phyloP scores from a whole-genome alignment of 805 yeast species.

The Suhomyces pyralidae region DNA sequence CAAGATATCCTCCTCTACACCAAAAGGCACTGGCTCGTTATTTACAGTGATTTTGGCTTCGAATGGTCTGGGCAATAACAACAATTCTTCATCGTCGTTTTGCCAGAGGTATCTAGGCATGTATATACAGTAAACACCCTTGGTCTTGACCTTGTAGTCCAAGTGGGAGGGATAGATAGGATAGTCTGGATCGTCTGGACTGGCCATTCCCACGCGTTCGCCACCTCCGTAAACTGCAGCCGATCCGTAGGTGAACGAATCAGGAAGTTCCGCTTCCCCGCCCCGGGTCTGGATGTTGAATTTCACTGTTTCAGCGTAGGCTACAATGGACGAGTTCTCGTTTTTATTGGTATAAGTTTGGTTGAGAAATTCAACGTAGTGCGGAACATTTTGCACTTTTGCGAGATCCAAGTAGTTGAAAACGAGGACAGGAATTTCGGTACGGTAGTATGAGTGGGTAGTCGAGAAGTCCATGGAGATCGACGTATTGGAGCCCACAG shows the following conservation, averaged over 20 bases:
- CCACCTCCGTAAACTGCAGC: slow-evolving; percentile 2
- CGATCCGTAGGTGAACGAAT: slow-evolving; percentile 1
- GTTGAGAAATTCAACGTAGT: slow-evolving; percentile 7
- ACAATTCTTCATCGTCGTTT: neutral
- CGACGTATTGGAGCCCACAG: slow-evolving; percentile 2
- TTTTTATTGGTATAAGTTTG: slow-evolving; percentile 2
- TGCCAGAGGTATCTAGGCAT: slow-evolving; percentile 7
- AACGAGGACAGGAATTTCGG: slow-evolving; percentile 8
- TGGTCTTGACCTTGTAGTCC: slow-evolving; percentile 3
- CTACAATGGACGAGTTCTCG: slow-evolving; percentile 4
- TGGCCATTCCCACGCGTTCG: neutral
- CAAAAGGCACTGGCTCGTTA: slow-evolving; percentile 6
- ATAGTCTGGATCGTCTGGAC: slow-evolving; percentile 2
- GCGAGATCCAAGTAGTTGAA: slow-evolving; percentile 12
- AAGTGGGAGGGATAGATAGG: neutral
- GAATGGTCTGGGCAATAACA: slow-evolving; percentile 4
- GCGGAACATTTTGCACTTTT: slow-evolving; percentile 9
- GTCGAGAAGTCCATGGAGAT: slow-evolving; percentile 6
- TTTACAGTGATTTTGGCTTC: slow-evolving; percentile 2
- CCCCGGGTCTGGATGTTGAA: slow-evolving; percentile 2
- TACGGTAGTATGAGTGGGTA: slow-evolving; percentile 1
- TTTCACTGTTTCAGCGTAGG: neutral
- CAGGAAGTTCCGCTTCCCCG: slow-evolving; percentile 2
- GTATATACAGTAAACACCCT: slow-evolving; percentile 12
- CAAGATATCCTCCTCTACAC: neutral